Evolutionary conservation across 2,329 filamentous ascomycete species (phyloP).

Genomic region (Cladosporium halotolerans): DNA sequence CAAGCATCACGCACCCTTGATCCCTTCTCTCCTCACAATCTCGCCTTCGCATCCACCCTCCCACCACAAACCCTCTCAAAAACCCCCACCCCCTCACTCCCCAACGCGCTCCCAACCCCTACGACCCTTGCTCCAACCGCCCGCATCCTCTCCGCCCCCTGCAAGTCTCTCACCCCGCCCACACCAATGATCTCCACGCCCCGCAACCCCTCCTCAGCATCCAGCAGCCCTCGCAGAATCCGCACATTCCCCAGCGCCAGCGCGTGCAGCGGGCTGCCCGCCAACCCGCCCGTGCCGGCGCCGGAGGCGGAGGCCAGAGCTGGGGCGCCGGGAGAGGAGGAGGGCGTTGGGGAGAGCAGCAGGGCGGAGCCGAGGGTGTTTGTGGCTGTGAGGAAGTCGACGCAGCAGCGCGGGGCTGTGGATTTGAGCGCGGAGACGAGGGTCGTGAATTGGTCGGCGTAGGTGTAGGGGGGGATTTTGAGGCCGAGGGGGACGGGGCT

Average conservation of each 20-base stretch:
- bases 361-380: constrained; percentile 69
- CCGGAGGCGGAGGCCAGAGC: constrained; percentile 48
- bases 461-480: constrained; percentile 73
- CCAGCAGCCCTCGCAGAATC: constrained; percentile 57
- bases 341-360: constrained; percentile 37
- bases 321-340: constrained; percentile 19
- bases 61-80: constrained; percentile 52
- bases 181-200: constrained; percentile 63
- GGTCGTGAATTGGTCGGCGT: constrained; percentile 57
- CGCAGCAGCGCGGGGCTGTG: constrained; percentile 33
- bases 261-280: constrained; percentile 65
- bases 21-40: too few species aligned
- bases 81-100: constrained; percentile 54
- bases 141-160: constrained; percentile 60
- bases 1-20: neutral
- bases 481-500: constrained; percentile 47
- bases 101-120: constrained; percentile 63
- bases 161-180: constrained; percentile 62
- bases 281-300: constrained; percentile 62
- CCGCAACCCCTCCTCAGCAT: constrained; percentile 42
- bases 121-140: constrained; percentile 60
- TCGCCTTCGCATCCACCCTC: neutral
- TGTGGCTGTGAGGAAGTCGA: constrained; percentile 66
- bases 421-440: constrained; percentile 48
- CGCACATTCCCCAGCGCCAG: constrained; percentile 69